Conservation (phyloP, 352 stramenopile genomes). For the Pythium brachiatum region DNA sequence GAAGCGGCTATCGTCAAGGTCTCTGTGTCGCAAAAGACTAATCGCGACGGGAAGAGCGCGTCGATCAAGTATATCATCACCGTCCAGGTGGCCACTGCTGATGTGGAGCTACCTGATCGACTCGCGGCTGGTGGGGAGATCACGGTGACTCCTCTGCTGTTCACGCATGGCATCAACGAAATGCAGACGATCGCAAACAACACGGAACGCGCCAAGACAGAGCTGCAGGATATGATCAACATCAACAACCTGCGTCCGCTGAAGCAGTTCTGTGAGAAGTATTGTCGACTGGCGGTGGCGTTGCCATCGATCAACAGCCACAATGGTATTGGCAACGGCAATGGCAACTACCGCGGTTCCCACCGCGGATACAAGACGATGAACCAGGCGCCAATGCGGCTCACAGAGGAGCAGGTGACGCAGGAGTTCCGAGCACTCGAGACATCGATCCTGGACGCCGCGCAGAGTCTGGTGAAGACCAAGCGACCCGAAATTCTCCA, state of each 20-base stretch:
- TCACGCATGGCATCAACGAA: conserved; percentile 93
- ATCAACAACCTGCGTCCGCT: conserved; percentile 80
- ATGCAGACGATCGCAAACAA: conserved; percentile 94
- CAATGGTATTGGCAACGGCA: background rate
- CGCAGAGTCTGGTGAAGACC: conserved; percentile 82
- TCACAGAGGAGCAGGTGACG: conserved; percentile 72
- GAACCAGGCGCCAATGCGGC: conserved; percentile 45
- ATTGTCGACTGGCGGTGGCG: conserved; percentile 56
- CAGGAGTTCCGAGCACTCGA: conserved; percentile 67
- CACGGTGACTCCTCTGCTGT: conserved; percentile 78
- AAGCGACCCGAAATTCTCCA: conserved; percentile 86
- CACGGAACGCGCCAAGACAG: conserved; percentile 83
- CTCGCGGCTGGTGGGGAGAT: conserved; percentile 73
- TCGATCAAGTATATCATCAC: conserved; percentile 84
- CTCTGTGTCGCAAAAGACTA: conserved; percentile 58
- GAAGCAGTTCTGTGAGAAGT: conserved; percentile 85
- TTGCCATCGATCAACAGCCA: conserved; percentile 36
- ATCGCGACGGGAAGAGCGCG: conserved; percentile 46
- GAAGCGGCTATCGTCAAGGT: conserved; percentile 81
- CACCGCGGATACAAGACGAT: conserved; percentile 52
- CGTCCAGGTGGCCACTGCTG: conserved; percentile 69
- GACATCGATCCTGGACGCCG: conserved; percentile 65
- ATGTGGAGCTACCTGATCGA: conserved; percentile 74
- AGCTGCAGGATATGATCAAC: conserved; percentile 89
- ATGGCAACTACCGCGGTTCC: conserved; percentile 21